Conservation (phyloP, 129 eudicot genomes). For the Centella asiatica region DNA sequence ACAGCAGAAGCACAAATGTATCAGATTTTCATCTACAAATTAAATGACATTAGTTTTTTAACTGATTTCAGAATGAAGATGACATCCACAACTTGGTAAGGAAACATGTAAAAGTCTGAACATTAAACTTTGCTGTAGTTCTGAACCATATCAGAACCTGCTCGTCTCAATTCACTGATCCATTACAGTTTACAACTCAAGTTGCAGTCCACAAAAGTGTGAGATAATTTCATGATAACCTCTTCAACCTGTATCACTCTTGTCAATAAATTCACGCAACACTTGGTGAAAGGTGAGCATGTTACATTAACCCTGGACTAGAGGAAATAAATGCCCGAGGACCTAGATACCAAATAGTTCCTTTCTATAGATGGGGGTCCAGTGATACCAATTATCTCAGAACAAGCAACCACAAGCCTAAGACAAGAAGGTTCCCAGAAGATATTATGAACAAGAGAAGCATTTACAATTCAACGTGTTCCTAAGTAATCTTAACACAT, state of each 20-base stretch:
- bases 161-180: too few species aligned
- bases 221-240: background rate
- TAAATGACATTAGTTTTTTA: background rate
- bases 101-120: background rate
- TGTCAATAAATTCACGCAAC: background rate
- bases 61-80: background rate
- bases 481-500: too few species aligned
- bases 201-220: background rate
- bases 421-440: too few species aligned
- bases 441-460: too few species aligned
- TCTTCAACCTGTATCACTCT: background rate
- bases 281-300: background rate
- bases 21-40: too few species aligned
- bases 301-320: background rate
- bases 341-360: background rate
- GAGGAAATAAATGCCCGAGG: background rate
- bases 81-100: background rate
- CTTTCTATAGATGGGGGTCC: too few species aligned
- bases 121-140: background rate
- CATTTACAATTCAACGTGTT: too few species aligned
- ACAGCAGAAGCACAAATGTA: background rate
- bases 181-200: background rate
- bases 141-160: background rate
- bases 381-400: too few species aligned
- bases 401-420: too few species aligned